Conservation (phyloP, 2,329 filamentous ascomycete genomes). For the Penicillium aurantiogriseum region DNA sequence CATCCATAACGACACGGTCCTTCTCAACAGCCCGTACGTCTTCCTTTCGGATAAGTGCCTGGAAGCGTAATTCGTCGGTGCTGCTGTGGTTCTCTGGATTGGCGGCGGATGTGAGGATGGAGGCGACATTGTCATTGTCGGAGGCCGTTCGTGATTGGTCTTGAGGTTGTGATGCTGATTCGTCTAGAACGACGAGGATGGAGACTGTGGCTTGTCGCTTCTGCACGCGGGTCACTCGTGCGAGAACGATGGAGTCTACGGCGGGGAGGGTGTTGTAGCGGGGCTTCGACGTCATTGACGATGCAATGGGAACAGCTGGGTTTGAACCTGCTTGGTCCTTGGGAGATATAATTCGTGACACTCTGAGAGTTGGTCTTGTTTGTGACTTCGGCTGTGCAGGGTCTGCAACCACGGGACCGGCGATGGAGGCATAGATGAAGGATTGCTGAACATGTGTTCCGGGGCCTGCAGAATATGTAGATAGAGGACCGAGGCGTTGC, state of each 20-base stretch:
- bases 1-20: slow-evolving; percentile 86
- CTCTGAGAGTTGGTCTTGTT: slow-evolving; percentile 43
- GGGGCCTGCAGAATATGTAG: slow-evolving; percentile 68
- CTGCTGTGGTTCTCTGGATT: slow-evolving; percentile 44
- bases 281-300: slow-evolving; percentile 30
- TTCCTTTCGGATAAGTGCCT: slow-evolving; percentile 80
- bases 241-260: slow-evolving; percentile 77
- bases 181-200: slow-evolving; percentile 76
- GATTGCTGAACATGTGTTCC: slow-evolving; percentile 80
- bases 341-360: slow-evolving; percentile 24
- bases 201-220: slow-evolving; percentile 80
- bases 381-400: slow-evolving; percentile 39
- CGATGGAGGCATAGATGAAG: slow-evolving; percentile 76
- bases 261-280: slow-evolving; percentile 75
- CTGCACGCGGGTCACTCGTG: slow-evolving; percentile 79
- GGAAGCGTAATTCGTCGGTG: slow-evolving; percentile 68
- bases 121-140: slow-evolving; percentile 40
- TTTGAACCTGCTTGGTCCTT: neutral
- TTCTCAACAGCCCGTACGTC: slow-evolving; percentile 95
- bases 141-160: slow-evolving; percentile 27
- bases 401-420: slow-evolving; percentile 65
- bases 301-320: neutral
- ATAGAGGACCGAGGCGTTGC: slow-evolving; percentile 68
- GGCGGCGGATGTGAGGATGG: slow-evolving; percentile 39
- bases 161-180: slow-evolving; percentile 19